These are phyloP conservation scores for Ilyonectria robusta DNA, from an alignment of 2,329 filamentous ascomycete species.

Conservation along the genomic window DNA sequence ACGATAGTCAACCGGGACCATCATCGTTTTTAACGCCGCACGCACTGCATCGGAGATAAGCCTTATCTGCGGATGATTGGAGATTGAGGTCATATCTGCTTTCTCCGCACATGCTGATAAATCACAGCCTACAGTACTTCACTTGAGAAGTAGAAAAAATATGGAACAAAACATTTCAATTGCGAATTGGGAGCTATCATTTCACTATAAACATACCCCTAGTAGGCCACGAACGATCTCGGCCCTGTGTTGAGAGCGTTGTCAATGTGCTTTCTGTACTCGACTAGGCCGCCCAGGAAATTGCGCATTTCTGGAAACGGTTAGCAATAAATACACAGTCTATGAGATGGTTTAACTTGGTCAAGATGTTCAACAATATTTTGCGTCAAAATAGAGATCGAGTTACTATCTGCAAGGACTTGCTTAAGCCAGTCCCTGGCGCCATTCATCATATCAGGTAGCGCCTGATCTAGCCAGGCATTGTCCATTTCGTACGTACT, in stretches of 20 bases:
- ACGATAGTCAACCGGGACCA: not conserved
- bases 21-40: not conserved
- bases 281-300: not conserved
- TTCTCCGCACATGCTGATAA: slow-evolving; percentile 4
- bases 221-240: not conserved
- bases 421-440: too few relatives aligned
- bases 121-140: not conserved
- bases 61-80: not conserved
- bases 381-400: too few relatives aligned
- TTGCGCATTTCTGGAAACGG: not conserved
- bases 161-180: not conserved
- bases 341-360: not conserved
- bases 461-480: too few relatives aligned
- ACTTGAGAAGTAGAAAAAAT: not conserved
- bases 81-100: not conserved
- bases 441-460: too few relatives aligned
- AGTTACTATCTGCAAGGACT: too few relatives aligned
- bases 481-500: too few relatives aligned
- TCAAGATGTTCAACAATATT: too few relatives aligned
- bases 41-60: not conserved
- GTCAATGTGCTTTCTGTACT: not conserved
- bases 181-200: not conserved
- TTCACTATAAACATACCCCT: not conserved
- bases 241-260: not conserved
- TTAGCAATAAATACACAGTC: not conserved